These are phyloP conservation scores for Calocera cornea DNA, from an alignment of 768 basidiomycete species.

Conservation along the genomic window DNA sequence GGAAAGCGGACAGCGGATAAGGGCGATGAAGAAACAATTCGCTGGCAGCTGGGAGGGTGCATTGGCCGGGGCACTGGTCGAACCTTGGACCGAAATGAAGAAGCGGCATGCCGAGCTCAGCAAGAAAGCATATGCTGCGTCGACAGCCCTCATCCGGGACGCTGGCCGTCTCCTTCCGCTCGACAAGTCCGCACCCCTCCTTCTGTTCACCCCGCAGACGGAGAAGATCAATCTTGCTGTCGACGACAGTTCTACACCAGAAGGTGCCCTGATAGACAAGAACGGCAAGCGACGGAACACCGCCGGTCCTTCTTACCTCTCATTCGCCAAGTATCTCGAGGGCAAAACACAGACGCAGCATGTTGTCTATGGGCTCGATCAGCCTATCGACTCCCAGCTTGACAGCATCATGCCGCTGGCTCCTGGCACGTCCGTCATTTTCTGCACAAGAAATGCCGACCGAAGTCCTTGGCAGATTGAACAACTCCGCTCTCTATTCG, in stretches of 20 bases:
- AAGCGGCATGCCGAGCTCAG: conserved; percentile 32
- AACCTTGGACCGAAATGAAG: conserved; percentile 29
- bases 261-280: conserved; percentile 29
- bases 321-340: conserved; percentile 33
- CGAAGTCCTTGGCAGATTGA: conserved; percentile 40
- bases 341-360: conserved; percentile 26
- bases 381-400: conserved; percentile 11
- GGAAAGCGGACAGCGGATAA: conserved; percentile 36
- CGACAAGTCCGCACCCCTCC: conserved; percentile 20
- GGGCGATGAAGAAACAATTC: conserved; percentile 38
- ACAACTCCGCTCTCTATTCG: conserved; percentile 25
- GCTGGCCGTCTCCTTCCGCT: conserved; percentile 28
- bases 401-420: conserved; percentile 9
- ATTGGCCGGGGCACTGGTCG: conserved; percentile 17
- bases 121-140: conserved; percentile 33
- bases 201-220: conserved; percentile 43
- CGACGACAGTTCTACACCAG: conserved; percentile 32
- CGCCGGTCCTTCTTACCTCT: conserved; percentile 41
- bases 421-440: conserved; percentile 27
- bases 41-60: conserved; percentile 32
- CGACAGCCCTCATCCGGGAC: conserved; percentile 37
- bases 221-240: conserved; percentile 50
- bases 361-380: conserved; percentile 31
- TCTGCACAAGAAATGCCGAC: conserved; percentile 46
- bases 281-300: conserved; percentile 41